Evolutionary conservation across 2,329 filamentous ascomycete species (phyloP), one percentile per base, ranked within the genome.

Genomic region (Bipolaris sorokiniana): DNA sequence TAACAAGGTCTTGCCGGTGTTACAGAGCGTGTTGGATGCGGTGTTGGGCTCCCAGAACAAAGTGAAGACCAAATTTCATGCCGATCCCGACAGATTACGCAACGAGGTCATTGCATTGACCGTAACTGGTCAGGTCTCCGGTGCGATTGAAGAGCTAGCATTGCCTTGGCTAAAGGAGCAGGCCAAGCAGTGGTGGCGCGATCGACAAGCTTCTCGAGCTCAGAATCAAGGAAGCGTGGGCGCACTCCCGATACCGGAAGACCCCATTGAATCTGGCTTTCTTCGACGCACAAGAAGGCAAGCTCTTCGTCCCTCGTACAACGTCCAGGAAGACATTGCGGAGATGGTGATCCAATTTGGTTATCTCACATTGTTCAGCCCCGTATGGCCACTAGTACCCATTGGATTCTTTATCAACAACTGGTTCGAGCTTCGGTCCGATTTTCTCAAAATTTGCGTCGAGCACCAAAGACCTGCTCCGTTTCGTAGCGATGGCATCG

Each of bases 311-410:
- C 61, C 68, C 13, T 48, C 56, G 16, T 75, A 75, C 56, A 70
- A 75, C n/a, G 73, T 75, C 1, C 71, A 74, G 22, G 73, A 75
- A 16, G 72, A 75, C 41, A 65, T 73, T 37, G 65, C 65, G 0
- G 72, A 75, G 50, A 74, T 75, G 71, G 73, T 75, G 7, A 68
- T 75, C 15, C 73, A 75, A 46, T 74, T 73, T 44, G 72, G 73
- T 2, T 75, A 75, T 41, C 65, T 75, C 7, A 68, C 73, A 1
- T 60, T 75, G 4, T 75, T 75, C 56, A 71, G 67, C 31, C 69
- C 72, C 0, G 72, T 75, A 1, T 75, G 72, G 73, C 73, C 73
- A 3, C 64, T 75, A 5, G 65, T 74, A 9, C 65, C 68, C 2
- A 73, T 75, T 33, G 72, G 71, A 5, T 75, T 75, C 54, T 68